phyloP scores from a whole-genome alignment of 2,329 filamentous ascomycete genomes.

The Metarhizium humberi region DNA sequence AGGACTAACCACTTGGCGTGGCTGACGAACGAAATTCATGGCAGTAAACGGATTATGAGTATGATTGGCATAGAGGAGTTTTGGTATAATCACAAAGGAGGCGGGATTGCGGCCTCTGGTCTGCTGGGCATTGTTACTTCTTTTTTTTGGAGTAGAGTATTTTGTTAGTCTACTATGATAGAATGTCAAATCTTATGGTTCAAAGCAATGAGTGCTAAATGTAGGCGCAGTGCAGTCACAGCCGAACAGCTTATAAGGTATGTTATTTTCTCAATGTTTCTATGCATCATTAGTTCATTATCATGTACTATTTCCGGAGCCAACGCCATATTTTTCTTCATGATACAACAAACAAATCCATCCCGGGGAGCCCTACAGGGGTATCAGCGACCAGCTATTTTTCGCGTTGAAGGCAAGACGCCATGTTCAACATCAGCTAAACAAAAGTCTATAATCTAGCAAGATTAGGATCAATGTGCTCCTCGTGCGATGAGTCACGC shows the following conservation, averaged over 20 bases:
- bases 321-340: constrained; percentile 1
- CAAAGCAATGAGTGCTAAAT: not conserved
- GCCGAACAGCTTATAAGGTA: not conserved
- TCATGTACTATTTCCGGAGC: not conserved
- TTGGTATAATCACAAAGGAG: not conserved
- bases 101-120: not conserved
- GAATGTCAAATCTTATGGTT: not conserved
- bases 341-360: not conserved
- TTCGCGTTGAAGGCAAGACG: not conserved
- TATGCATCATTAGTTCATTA: not conserved
- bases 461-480: constrained; percentile 25
- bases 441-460: constrained; percentile 4
- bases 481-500: constrained; percentile 15
- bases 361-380: not conserved
- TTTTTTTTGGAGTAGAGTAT: not conserved
- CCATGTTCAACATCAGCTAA: not conserved
- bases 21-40: not conserved
- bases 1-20: constrained; percentile 2
- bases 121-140: not conserved
- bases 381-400: not conserved
- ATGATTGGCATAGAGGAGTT: not conserved
- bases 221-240: too few relatives aligned
- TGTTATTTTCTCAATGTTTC: not conserved
- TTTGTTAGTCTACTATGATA: not conserved
- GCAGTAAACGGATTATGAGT: not conserved